Conservation (phyloP, 2,329 filamentous ascomycete species). For the Teratosphaeria viscida region DNA sequence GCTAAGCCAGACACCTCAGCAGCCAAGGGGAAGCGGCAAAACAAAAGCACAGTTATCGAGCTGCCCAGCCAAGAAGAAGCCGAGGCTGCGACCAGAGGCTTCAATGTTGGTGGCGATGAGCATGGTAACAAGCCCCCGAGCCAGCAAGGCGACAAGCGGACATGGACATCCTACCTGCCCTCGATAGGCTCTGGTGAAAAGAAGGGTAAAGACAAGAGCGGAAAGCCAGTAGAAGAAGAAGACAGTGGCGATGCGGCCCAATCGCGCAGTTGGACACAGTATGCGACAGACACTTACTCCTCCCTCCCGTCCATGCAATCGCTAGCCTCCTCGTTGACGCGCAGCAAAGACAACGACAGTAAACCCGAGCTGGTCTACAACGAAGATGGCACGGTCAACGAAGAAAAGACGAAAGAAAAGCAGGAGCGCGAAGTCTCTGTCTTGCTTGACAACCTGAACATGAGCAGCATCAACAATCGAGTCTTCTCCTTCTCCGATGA, state of each 20-base stretch:
- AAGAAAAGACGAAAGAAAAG: conserved; percentile 34
- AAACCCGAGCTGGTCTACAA: conserved; percentile 27
- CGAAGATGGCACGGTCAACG: conserved; percentile 26
- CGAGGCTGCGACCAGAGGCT: conserved; percentile 21
- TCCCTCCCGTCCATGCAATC: conserved; percentile 15
- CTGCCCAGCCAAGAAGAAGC: conserved; percentile 27
- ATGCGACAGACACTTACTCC: conserved; percentile 18
- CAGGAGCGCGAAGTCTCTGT: conserved; percentile 64
- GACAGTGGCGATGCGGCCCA: conserved; percentile 1
- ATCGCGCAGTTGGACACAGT: conserved; percentile 22
- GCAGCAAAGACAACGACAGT: conserved; percentile 19
- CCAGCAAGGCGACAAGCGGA: conserved; percentile 25
- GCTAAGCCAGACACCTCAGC: conserved; percentile 9
- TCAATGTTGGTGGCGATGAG: conserved; percentile 9
- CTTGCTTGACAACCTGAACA: conserved; percentile 74
- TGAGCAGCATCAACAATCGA: conserved; percentile 73
- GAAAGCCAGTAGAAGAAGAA: background rate
- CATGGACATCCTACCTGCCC: conserved; percentile 27
- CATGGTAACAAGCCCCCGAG: conserved; percentile 12
- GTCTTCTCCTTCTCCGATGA: conserved; percentile 78
- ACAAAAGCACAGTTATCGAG: conserved; percentile 18
- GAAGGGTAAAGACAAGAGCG: conserved; percentile 1
- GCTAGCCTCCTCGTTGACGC: conserved; percentile 7
- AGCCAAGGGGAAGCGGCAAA: conserved; percentile 20
- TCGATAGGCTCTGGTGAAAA: conserved; percentile 6